Evolutionary conservation across 2,329 filamentous ascomycete genomes (phyloP), one percentile per base, ranked within the genome.

Genomic region (Ophiostoma quercus): DNA sequence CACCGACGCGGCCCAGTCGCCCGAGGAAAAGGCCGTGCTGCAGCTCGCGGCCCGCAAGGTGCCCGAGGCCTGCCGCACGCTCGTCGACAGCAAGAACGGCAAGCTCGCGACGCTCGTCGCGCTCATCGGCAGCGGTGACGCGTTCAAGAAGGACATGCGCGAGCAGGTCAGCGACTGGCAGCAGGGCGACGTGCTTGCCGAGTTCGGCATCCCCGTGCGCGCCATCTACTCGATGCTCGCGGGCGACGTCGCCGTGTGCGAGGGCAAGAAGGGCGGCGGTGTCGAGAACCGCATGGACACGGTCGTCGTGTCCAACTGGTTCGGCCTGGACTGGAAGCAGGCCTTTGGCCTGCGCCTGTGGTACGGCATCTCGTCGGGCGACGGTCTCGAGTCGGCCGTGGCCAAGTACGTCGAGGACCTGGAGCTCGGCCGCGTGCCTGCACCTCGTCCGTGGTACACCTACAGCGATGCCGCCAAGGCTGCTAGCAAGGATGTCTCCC

Each of bases 311-410:
- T 91, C 92, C 0, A 86, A 91, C 75, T 89, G 89, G 66, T 99
- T 97, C 77, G 88, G 88, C 4, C 83, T 99, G 47, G 91, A 96
- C 77, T 99, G 95, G 95, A 89, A 92, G 78, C 94, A 96, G 76
- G 90, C 94, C 0, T 97, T 99, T 78, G 94, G 92, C 12, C 84
- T 99, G 67, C 88, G 94, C 62, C 83, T 99, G 1, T 98, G 93
- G 91, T 99, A 97, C 78, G 89, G 89, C 63, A 91, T 88, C 57
- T 84, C 86, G 2, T 82, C 86, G 43, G 84, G 88, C 54, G 90
- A 93, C 63, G 85, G 88, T 47, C 84, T 97, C 62, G 87, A 89
- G 67, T 82, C 84, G 65, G 94, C 94, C 2, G 89, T 99, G 4
- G 79, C 83, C 62, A 85, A 85, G 37, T 99, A 93, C 78, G 83